phyloP scores from a whole-genome alignment of 2,329 filamentous ascomycete species.

The Ramularia collo-cygni region DNA sequence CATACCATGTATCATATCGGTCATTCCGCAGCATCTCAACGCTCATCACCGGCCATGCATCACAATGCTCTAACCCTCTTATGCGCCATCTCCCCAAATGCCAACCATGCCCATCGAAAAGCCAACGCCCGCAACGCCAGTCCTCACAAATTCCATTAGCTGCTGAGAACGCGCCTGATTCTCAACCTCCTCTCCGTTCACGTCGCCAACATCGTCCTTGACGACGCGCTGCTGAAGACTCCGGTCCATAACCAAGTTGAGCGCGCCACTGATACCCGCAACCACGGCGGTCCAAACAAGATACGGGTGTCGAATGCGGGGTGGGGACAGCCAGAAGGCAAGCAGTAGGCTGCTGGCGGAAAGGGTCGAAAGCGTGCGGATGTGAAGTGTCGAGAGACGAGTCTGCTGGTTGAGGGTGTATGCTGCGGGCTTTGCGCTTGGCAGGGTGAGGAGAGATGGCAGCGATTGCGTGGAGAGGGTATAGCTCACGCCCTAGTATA shows the following conservation, averaged over 20 bases:
- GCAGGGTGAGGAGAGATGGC: slow-evolving; percentile 72
- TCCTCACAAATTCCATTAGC: slow-evolving; percentile 37
- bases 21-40: no score
- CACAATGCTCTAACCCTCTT: no score
- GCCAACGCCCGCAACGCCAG: slow-evolving; percentile 36
- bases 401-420: slow-evolving; percentile 55
- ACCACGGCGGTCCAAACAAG: slow-evolving; percentile 77
- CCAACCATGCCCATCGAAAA: slow-evolving; percentile 44
- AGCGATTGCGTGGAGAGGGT: slow-evolving; percentile 71
- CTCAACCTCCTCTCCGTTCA: slow-evolving; percentile 47
- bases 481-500: slow-evolving; percentile 75
- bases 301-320: slow-evolving; percentile 74
- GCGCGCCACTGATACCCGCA: slow-evolving; percentile 41
- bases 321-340: slow-evolving; percentile 70
- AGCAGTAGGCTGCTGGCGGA: slow-evolving; percentile 66
- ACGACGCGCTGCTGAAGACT: slow-evolving; percentile 17
- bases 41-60: no score
- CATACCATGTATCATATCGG: no score
- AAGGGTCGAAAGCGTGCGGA: slow-evolving; percentile 60
- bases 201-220: slow-evolving; percentile 27
- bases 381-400: slow-evolving; percentile 60
- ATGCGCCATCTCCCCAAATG: slow-evolving; percentile 43
- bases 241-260: slow-evolving; percentile 31
- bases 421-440: slow-evolving; percentile 64
- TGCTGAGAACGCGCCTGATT: slow-evolving; percentile 38